A percentile compares a stretch with the other conserved stretches of the same genome.
These are phyloP conservation scores for Paramecium primaurelia DNA, from an alignment of 73 alveolate species.

Conservation along the genomic window DNA sequence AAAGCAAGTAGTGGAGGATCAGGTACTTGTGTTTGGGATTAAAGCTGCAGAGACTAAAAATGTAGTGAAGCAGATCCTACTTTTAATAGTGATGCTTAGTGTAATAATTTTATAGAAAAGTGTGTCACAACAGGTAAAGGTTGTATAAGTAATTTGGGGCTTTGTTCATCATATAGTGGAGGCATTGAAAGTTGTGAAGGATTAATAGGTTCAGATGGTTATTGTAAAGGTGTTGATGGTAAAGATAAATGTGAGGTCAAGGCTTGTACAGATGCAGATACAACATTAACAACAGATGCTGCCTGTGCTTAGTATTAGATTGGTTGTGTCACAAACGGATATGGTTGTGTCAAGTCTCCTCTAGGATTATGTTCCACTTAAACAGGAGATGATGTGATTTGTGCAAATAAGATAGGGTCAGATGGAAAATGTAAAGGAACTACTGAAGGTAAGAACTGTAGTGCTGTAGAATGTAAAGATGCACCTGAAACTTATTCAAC, in stretches of 20 bases:
- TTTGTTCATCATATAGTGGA: not conserved
- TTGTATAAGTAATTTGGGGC: not conserved
- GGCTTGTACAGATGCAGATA: not conserved
- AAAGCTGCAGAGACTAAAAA: not conserved
- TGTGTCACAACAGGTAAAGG: not conserved
- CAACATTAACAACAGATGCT: not conserved
- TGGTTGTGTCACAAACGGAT: not conserved
- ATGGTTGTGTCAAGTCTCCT: conserved; percentile 34
- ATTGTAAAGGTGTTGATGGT: not conserved
- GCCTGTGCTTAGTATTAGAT: not conserved
- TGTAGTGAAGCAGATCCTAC: not conserved
- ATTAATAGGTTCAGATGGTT: conserved; percentile 15
- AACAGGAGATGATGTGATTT: not conserved
- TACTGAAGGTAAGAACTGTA: not conserved
- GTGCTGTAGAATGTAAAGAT: not conserved
- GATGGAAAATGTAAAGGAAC: not conserved
- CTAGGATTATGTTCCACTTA: not conserved
- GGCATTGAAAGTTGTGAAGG: not conserved
- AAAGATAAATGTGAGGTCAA: not conserved
- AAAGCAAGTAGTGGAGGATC: not conserved
- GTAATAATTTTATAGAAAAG: not conserved
- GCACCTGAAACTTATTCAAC: not conserved
- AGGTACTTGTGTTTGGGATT: not conserved
- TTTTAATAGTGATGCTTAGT: not conserved
- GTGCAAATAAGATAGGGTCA: not conserved